Percentiles rank a stretch among this genome's conserved stretches.
Evolutionary conservation across 2,329 filamentous ascomycete genomes (phyloP).

Genomic region (Corinectria fuckeliana): DNA sequence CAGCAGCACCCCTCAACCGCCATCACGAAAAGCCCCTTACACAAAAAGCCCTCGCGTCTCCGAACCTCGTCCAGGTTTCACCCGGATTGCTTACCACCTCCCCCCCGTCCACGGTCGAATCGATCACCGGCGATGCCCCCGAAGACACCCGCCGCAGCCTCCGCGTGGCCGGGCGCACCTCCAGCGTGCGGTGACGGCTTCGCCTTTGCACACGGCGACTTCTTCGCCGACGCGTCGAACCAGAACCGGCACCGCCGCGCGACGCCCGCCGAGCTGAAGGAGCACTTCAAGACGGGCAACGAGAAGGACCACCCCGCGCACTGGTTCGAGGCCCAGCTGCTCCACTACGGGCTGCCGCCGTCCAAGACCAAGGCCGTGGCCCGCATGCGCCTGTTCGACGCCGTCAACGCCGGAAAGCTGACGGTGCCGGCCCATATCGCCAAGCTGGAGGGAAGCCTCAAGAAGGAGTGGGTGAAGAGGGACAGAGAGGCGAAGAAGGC

Average conservation of each 20-base stretch:
- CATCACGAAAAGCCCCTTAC: no score
- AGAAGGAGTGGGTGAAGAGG: conserved; percentile 61
- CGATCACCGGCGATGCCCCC: neutral
- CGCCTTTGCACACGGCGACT: conserved; percentile 49
- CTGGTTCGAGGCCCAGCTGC: conserved; percentile 67
- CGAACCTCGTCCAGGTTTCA: no score
- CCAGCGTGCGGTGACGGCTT: conserved; percentile 45
- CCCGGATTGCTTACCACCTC: neutral
- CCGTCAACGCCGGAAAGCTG: conserved; percentile 56
- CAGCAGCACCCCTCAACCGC: neutral
- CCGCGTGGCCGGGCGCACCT: conserved; percentile 24
- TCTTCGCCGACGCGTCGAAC: conserved; percentile 52
- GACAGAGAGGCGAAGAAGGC: conserved; percentile 56
- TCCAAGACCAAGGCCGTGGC: conserved; percentile 65
- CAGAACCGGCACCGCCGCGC: conserved; percentile 55
- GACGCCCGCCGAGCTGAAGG: conserved; percentile 50
- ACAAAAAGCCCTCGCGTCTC: neutral
- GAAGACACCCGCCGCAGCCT: conserved; percentile 10
- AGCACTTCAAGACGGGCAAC: conserved; percentile 50
- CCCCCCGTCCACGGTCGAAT: no score
- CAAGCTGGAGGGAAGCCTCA: conserved; percentile 60
- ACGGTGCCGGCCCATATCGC: conserved; percentile 55
- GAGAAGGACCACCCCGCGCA: conserved; percentile 60
- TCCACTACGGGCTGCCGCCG: conserved; percentile 65
- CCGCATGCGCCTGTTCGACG: conserved; percentile 64